phyloP scores from a whole-genome alignment of 305 asterid species.

The Fraxinus latifolia region DNA sequence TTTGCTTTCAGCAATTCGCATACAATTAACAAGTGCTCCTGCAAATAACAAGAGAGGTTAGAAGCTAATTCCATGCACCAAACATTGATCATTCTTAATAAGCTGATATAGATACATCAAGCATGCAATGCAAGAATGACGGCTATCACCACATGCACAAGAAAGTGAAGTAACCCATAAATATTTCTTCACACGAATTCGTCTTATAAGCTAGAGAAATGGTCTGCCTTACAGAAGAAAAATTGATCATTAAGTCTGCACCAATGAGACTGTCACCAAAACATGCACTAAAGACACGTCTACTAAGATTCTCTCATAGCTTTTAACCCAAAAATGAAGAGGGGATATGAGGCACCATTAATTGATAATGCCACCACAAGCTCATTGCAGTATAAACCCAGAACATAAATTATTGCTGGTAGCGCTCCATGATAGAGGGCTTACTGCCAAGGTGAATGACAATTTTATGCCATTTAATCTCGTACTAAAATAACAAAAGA shows the following conservation, averaged over 20 bases:
- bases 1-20: slow-evolving; percentile 96
- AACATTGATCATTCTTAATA: slow-evolving; percentile 11
- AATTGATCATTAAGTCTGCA: background rate
- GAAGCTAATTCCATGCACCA: slow-evolving; percentile 9
- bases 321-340: background rate
- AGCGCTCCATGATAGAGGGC: background rate
- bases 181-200: background rate
- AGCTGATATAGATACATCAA: background rate
- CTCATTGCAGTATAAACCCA: background rate
- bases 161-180: background rate
- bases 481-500: background rate
- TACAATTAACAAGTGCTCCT: slow-evolving; percentile 93
- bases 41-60: slow-evolving; percentile 30
- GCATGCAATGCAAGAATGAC: background rate
- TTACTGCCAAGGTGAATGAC: background rate
- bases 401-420: background rate
- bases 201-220: background rate
- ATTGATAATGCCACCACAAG: background rate
- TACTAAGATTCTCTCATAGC: background rate
- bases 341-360: background rate
- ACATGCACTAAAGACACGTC: background rate
- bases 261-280: background rate
- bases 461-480: background rate
- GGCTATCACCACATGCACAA: background rate
- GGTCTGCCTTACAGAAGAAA: background rate